Evolutionary conservation across 2,329 filamentous ascomycete genomes (phyloP).

Genomic region (Penicillium corylophilum): DNA sequence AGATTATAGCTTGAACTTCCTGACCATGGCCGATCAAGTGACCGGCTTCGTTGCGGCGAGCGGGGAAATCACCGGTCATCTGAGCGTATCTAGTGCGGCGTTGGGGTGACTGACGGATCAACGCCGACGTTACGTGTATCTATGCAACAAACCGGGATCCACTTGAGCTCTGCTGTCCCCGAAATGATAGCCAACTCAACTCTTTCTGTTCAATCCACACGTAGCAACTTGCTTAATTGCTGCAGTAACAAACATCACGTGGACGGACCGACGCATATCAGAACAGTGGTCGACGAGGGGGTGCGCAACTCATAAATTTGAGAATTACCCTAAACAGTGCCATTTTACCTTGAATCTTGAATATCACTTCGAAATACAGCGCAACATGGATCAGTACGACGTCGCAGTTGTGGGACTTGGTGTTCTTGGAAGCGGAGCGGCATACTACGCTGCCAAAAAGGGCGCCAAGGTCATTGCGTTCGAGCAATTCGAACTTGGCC

Average conservation of each 20-base stretch:
- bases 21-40: background rate
- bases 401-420: slow-evolving; percentile 31
- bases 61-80: background rate
- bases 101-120: background rate
- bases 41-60: background rate
- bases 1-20: background rate
- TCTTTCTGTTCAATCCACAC: background rate
- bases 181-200: background rate
- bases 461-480: slow-evolving; percentile 29
- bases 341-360: too few relatives aligned
- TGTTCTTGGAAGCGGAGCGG: slow-evolving; percentile 28
- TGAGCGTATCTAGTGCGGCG: background rate
- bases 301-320: background rate
- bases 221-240: background rate
- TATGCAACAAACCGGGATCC: background rate
- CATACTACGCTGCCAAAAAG: slow-evolving; percentile 27
- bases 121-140: background rate
- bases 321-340: too few relatives aligned
- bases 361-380: background rate
- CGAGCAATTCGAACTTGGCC: slow-evolving; percentile 31
- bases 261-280: background rate
- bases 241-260: background rate
- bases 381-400: slow-evolving; percentile 21
- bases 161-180: background rate
- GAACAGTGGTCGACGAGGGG: background rate